These are phyloP conservation scores for Cyberlindnera nakhonratchasimensis DNA, from an alignment of 805 yeast species.

Conservation along the genomic window DNA sequence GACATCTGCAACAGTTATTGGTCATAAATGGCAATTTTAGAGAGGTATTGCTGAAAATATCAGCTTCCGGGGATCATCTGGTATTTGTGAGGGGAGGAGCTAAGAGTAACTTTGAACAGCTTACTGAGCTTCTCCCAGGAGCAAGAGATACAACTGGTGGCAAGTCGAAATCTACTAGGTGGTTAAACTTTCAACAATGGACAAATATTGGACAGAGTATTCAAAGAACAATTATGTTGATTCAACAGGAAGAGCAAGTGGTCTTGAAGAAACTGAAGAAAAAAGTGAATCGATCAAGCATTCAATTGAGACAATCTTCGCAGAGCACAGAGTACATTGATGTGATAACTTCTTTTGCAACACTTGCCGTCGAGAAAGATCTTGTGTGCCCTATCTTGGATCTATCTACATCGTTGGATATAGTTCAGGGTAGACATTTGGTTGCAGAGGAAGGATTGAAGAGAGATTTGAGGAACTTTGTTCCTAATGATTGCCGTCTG, in stretches of 20 bases:
- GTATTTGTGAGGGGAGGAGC: constrained; percentile 39
- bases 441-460: constrained; percentile 76
- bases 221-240: constrained; percentile 42
- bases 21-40: constrained; percentile 26
- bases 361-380: constrained; percentile 62
- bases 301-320: constrained; percentile 48
- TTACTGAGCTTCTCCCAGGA: constrained; percentile 12
- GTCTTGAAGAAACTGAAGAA: constrained; percentile 48
- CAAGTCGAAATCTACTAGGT: constrained; percentile 39
- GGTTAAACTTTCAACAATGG: constrained; percentile 50
- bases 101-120: constrained; percentile 12
- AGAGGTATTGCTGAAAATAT: constrained; percentile 36
- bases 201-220: constrained; percentile 46
- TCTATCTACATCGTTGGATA: constrained; percentile 42
- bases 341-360: constrained; percentile 67
- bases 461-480: constrained; percentile 42
- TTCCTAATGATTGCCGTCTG: constrained; percentile 78
- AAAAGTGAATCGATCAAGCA: constrained; percentile 36
- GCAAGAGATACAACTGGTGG: constrained; percentile 33
- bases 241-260: constrained; percentile 50
- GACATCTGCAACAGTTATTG: constrained; percentile 16
- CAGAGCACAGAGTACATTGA: constrained; percentile 64
- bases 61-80: constrained; percentile 44
- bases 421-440: constrained; percentile 72
- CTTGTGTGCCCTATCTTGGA: constrained; percentile 65